Base-by-base conservation (phyloP, 139 green algal genomes). In the Chlamydomonas incerta region DNA sequence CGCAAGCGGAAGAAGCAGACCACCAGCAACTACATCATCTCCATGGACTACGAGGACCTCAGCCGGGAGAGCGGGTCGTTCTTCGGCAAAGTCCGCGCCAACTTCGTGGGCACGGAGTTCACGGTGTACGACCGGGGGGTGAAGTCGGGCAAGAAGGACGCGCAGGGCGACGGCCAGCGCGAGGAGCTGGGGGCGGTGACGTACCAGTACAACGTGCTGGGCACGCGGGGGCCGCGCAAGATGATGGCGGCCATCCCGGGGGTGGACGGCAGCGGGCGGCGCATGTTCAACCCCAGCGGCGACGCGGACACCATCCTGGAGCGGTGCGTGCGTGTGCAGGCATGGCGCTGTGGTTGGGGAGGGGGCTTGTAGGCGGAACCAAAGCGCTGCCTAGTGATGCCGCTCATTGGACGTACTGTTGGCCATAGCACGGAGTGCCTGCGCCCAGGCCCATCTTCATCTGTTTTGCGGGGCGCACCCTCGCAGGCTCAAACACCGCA, bases 61-160 rank as follows among this genome's bases (percentile, higher is more conserved):
- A 80, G 82, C 6, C 82, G 90, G 6, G 71, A 90, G 34, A 93
- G 87, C 76, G 80, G 67, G 23, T 88, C 89, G 34, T 97, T 92
- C 85, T 94, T 97, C 67, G 96, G 94, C 34, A 97, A 97, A 85
- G 89, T 99, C 21, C 90, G 94, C 5, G 88, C 93, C 80, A 99
- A 98, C 93, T 99, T 99, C 80, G 80, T 99, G 47, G 96, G 96
- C 62, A 99, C 97, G 24, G 93, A 98, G 84, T 99, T 99, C 91
- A 92, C 87, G 23, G 86, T 97, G 41, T 97, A 94, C 87, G 96
- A 98, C 87, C 87, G 81, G 15, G 95, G 95, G 26, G 62, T 65
- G 37, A 95, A 96, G 72, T 74, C 89, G 0, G 88, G 85, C 29
- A 88, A 92, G 75, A 83, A 87, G 58, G 52, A 73, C n/a, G n/a